These are phyloP conservation scores for Tolypocladium album DNA, from an alignment of 2,329 filamentous ascomycete species.

Conservation along the genomic window DNA sequence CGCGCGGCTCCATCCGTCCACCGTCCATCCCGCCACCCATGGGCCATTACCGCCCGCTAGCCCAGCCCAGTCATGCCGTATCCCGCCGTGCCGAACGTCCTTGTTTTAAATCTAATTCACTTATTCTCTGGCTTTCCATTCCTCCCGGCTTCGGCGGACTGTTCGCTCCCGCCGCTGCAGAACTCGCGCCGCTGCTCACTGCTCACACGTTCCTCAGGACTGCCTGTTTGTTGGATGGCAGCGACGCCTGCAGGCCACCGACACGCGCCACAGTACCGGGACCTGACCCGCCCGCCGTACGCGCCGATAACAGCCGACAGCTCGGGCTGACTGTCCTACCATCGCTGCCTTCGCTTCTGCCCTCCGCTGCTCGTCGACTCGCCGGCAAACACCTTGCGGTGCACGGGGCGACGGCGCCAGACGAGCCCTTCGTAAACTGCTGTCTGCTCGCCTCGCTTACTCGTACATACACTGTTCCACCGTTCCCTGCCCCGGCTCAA, in stretches of 20 bases:
- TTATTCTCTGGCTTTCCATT: not conserved
- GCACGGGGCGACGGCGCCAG: not conserved
- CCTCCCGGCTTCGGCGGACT: not conserved
- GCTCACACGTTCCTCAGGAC: not conserved
- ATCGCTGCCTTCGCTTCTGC: not conserved
- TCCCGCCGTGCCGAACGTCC: not conserved
- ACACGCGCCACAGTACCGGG: not conserved
- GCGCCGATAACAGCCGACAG: not conserved
- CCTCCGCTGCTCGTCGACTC: not conserved
- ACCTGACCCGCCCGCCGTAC: not conserved
- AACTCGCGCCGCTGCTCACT: not conserved
- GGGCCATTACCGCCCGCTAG: not conserved
- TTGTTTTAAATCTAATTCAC: too few relatives aligned
- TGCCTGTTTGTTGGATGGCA: not conserved
- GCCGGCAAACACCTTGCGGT: not conserved
- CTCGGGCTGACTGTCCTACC: not conserved
- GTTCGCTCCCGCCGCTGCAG: not conserved
- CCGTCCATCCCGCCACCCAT: not conserved
- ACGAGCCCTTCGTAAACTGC: not conserved
- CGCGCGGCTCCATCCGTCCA: not conserved
- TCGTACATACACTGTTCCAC: not conserved
- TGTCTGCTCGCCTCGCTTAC: not conserved
- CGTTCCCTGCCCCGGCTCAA: not conserved
- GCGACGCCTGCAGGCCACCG: not conserved
- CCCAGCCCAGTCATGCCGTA: not conserved